Percentiles rank a stretch among this genome's conserved stretches.
phyloP scores from a whole-genome alignment of 1,284 basidiomycete genomes.

The Trametes sp. region DNA sequence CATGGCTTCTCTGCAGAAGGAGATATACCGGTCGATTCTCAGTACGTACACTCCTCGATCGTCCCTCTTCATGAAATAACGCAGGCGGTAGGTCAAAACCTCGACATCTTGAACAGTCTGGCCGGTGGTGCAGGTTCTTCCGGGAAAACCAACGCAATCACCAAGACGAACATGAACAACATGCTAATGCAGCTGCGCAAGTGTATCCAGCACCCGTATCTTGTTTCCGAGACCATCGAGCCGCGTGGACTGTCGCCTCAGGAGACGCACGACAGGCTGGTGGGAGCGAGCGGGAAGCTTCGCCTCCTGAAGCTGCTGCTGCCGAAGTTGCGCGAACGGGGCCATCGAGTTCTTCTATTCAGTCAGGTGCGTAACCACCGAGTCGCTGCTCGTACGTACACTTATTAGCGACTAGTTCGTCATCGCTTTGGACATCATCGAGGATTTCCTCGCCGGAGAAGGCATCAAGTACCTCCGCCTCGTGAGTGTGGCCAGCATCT shows the following conservation, averaged over 20 bases:
- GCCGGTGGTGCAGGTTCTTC: conserved; percentile 46
- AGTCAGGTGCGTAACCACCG: conserved; percentile 78
- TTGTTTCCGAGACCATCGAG: conserved; percentile 85
- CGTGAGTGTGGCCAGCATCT: conserved; percentile 52
- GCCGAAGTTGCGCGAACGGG: conserved; percentile 87
- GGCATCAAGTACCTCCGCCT: conserved; percentile 91
- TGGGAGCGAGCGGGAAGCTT: conserved; percentile 89
- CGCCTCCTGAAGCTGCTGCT: conserved; percentile 84
- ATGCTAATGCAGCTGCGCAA: conserved; percentile 88
- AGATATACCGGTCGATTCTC: conserved; percentile 87
- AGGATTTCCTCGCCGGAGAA: conserved; percentile 93
- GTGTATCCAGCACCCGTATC: conserved; percentile 89
- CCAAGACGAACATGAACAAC: conserved; percentile 72
- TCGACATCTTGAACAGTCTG: conserved; percentile 68
- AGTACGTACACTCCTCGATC: conserved; percentile 50
- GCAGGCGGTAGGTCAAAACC: conserved; percentile 67
- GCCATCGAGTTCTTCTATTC: conserved; percentile 96
- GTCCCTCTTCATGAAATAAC: not conserved
- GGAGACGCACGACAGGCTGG: conserved; percentile 81
- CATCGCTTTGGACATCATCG: conserved; percentile 89
- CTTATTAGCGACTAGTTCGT: conserved; percentile 71
- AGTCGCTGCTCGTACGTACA: not conserved
- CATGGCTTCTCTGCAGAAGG: conserved; percentile 88
- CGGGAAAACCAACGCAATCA: conserved; percentile 45
- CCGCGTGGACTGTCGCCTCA: conserved; percentile 64